Evolutionary conservation across 2,329 filamentous ascomycete species (phyloP), one percentile per base, ranked within the genome.

Genomic region (Fonsecaea pedrosoi): DNA sequence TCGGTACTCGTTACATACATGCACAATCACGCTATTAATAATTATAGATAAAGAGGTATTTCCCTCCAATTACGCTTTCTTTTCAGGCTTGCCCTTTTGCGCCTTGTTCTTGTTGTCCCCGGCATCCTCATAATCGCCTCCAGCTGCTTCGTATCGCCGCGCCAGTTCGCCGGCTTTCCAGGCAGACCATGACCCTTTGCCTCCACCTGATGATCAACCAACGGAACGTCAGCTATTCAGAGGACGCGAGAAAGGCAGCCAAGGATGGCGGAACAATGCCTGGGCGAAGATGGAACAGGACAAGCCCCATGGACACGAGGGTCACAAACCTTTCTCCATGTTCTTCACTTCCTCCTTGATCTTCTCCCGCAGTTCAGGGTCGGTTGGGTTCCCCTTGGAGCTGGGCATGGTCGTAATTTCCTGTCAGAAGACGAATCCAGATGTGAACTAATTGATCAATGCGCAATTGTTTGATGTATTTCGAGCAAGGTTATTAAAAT

Each of bases 81-180:
- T 71, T 64, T 73, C 69, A 13, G 70, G 70, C n/a, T 45, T 64
- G 8, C 71, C 71, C 48, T 69, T 69, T 63, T 73, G 59, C 54
- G 64, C 60, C 66, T 71, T 72, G 54, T 73, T 73, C 60, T 70
- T 70, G 48, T 72, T 68, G 42, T 70, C 65, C 13, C 67, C 70
- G 2, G 60, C 69, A 42, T 72, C 71, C 48, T 66, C 65, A 42
- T 72, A 73, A 34, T 70, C 70, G 13, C 70, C 71, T 4, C 67
- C 67, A 34, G 67, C 15, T 3, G 62, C 71, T 53, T 72, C 69
- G 60, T 72, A 72, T 18, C 69, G 54, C 10, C 67, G 62, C 18
- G 70, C 65, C 50, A 72, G 25, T 66, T 72, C 71, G 18, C 70
- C 70, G 18, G 71, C 71, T 61, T 71, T 73, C 71, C 70, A 73